These are phyloP conservation scores for Ceratocystis lukuohia DNA, from an alignment of 2,329 filamentous ascomycete species.

Conservation along the genomic window DNA sequence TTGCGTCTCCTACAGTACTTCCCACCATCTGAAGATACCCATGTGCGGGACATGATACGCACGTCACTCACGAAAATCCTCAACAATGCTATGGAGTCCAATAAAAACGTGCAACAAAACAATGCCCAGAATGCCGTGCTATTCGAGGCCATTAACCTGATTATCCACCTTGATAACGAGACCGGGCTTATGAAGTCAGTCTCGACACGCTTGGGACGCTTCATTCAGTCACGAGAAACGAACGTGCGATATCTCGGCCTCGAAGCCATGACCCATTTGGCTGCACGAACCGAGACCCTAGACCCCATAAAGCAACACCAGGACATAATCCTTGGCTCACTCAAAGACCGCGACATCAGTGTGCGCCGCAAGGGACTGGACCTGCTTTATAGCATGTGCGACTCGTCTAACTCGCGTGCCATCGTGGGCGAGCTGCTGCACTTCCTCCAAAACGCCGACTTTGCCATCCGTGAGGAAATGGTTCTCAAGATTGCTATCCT, in stretches of 20 bases:
- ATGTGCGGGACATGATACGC: conserved; percentile 81
- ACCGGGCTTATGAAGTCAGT: conserved; percentile 93
- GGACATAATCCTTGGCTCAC: conserved; percentile 82
- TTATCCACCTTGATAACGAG: conserved; percentile 94
- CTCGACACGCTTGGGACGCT: conserved; percentile 77
- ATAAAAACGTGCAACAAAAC: conserved; percentile 98
- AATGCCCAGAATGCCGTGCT: conserved; percentile 96
- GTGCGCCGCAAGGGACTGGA: conserved; percentile 92
- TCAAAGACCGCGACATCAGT: conserved; percentile 93
- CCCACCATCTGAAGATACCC: conserved; percentile 89
- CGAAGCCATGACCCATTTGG: conserved; percentile 96
- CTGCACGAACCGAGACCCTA: conserved; percentile 81
- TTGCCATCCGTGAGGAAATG: conserved; percentile 97
- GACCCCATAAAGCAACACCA: conserved; percentile 98
- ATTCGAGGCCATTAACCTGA: conserved; percentile 96
- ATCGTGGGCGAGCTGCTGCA: conserved; percentile 89
- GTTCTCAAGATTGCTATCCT: conserved; percentile 96
- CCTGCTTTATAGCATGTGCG: conserved; percentile 98
- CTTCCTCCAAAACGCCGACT: conserved; percentile 92
- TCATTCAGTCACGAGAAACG: conserved; percentile 92
- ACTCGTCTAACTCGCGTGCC: conserved; percentile 80
- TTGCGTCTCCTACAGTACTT: conserved; percentile 89
- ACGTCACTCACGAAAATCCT: conserved; percentile 84
- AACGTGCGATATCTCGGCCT: conserved; percentile 93
- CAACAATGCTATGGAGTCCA: conserved; percentile 80